Evolutionary conservation across 2,329 filamentous ascomycete species (phyloP), one percentile per base, ranked within the genome.

Genomic region (Byssoonygena ceratinophila): DNA sequence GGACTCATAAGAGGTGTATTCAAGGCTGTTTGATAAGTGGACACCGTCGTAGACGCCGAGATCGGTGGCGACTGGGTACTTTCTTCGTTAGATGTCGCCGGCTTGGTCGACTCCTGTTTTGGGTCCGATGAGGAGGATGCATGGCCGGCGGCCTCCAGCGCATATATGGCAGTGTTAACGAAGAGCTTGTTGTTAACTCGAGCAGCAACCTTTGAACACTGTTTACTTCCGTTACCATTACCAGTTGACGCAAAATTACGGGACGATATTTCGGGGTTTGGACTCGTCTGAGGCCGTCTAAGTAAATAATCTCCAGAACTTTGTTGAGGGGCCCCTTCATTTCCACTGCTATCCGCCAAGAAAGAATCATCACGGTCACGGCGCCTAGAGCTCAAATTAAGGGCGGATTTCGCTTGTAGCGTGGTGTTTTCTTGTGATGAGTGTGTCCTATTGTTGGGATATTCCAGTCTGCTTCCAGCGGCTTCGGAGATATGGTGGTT

Each of bases 1-100:
- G 65, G 59, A 25, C 67, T 63, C 12, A 68, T 60, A 11, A 51
- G 40, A 27, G 69, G 68, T 23, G 70, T 72, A 52, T 66, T 74
- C 6, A 66, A 66, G 4, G 72, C 71, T 20, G 72, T 74, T 40
- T 67, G 64, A 57, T 74, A 74, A 32, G 71, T 66, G 20, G 70
- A 73, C 9, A 64, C 54, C 47, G 71, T 68, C 1, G 50, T 52
- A 6, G 70, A 73, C 5, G 58, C 54, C 14, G 69, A 69, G 18
- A 58, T 57, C 27, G 60, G 62, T 9, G 66, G 64, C 25, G 67
- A 69, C 27, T 60, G 59, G 27, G 60, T 59, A 22, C 53, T 46
- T 32, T 58, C 61, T 39, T 65, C 63, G 1, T 58, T 44, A 4
- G 63, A 60, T 14, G 61, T 55, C 3, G 57, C 52, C 20, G 64